phyloP scores from a whole-genome alignment of 2,329 filamentous ascomycete species.

The Aspergillus aculeatinus region DNA sequence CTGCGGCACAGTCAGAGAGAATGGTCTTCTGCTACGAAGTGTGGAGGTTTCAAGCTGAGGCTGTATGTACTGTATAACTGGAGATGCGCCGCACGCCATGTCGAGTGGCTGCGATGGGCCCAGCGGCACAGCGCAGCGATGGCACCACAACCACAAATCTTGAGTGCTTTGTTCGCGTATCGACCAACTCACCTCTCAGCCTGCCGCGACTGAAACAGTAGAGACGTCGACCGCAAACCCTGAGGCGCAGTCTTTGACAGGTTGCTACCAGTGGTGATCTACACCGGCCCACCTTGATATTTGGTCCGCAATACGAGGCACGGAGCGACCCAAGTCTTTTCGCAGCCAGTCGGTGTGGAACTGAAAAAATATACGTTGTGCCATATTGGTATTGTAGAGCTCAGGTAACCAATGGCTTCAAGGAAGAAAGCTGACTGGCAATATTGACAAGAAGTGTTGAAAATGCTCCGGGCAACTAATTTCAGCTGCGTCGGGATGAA shows the following conservation, averaged over 20 bases:
- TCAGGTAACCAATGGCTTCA: too few relatives aligned
- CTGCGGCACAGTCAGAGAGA: too few relatives aligned
- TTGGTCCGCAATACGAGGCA: neutral
- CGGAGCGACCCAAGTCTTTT: neutral
- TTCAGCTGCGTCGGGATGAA: too few relatives aligned
- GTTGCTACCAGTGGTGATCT: neutral
- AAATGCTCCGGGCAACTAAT: too few relatives aligned
- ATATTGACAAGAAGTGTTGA: neutral
- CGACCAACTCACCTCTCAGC: too few relatives aligned
- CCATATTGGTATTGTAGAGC: neutral
- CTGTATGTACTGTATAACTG: neutral
- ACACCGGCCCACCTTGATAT: neutral
- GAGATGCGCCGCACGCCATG: constrained; percentile 1
- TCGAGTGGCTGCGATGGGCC: neutral
- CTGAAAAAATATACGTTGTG: neutral
- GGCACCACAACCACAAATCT: too few relatives aligned
- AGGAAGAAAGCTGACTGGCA: neutral
- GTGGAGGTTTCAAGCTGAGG: too few relatives aligned
- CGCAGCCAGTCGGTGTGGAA: neutral
- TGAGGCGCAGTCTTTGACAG: neutral
- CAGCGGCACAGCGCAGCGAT: neutral
- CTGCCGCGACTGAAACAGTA: neutral
- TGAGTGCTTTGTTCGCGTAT: too few relatives aligned
- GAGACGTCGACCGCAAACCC: neutral
- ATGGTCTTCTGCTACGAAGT: too few relatives aligned